Percentiles rank a stretch among this genome's conserved stretches.
These are phyloP conservation scores for Diaporthe capsici DNA, from an alignment of 2,329 filamentous ascomycete species.

Conservation along the genomic window DNA sequence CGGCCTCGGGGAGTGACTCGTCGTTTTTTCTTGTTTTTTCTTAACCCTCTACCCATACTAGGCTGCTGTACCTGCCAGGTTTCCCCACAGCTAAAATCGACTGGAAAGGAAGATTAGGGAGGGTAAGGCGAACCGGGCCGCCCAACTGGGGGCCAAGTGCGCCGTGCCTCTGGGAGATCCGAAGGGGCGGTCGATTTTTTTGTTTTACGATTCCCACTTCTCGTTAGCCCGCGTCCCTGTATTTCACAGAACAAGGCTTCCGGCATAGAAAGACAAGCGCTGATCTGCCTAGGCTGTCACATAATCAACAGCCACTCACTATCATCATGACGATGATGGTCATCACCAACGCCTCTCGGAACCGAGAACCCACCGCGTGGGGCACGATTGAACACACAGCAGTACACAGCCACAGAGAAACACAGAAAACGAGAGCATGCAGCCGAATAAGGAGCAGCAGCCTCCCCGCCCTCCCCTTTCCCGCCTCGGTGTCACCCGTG, in stretches of 20 bases:
- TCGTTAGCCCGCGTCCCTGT: not conserved
- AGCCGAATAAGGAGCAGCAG: not conserved
- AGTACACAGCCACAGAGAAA: not conserved
- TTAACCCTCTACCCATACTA: not conserved
- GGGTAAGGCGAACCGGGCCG: not conserved
- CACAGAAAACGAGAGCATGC: not conserved
- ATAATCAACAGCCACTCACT: not conserved
- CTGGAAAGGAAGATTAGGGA: not conserved
- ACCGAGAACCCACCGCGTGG: not conserved
- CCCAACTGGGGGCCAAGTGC: constrained; percentile 18
- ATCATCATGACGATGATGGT: no score
- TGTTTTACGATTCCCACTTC: not conserved
- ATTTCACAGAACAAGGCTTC: not conserved
- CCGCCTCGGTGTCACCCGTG: not conserved
- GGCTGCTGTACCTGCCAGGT: constrained; percentile 1
- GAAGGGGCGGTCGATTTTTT: not conserved
- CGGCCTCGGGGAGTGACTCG: constrained; percentile 4
- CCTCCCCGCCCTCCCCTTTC: not conserved
- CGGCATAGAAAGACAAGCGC: not conserved
- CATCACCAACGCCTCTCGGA: not conserved
- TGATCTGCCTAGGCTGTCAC: not conserved
- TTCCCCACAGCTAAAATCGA: not conserved
- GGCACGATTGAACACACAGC: not conserved
- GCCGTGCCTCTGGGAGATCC: constrained; percentile 17
- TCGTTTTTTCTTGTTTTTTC: not conserved